Evolutionary conservation across 495 filamentous ascomycete species (phyloP).

Genomic region (Hypoxylon lenormandii): DNA sequence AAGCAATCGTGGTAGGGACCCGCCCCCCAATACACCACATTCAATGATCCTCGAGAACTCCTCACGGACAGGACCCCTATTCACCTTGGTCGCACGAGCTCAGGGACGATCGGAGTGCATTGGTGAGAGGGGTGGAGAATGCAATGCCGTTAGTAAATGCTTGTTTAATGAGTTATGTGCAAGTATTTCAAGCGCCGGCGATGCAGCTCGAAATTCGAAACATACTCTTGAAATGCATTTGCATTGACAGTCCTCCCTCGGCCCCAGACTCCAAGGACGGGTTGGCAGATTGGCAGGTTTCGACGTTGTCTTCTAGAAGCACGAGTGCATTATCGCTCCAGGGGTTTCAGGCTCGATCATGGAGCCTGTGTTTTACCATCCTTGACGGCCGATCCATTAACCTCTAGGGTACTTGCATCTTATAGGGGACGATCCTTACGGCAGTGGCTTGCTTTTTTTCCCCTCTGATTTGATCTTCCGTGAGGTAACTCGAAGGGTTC

Average conservation of each 20-base stretch:
- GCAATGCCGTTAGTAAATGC: constrained; percentile 28
- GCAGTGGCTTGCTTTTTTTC: constrained; percentile 18
- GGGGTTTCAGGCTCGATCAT: constrained; percentile 35
- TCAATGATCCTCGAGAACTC: constrained; percentile 1
- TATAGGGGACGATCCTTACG: constrained; percentile 13
- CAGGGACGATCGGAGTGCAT: constrained; percentile 23
- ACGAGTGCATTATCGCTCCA: constrained; percentile 11
- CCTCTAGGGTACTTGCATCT: constrained; percentile 27
- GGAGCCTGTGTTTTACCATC: constrained; percentile 43
- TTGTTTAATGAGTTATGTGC: constrained; percentile 26
- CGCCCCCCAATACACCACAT: not conserved
- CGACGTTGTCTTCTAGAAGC: constrained; percentile 42
- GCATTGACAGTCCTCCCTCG: constrained; percentile 28
- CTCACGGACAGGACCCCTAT: constrained; percentile 16
- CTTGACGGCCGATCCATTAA: constrained; percentile 35
- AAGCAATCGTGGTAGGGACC: constrained; percentile 19
- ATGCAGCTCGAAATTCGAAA: constrained; percentile 41
- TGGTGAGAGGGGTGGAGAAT: constrained; percentile 29
- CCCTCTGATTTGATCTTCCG: not conserved
- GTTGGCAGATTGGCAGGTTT: constrained; percentile 29
- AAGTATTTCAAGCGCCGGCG: constrained; percentile 15
- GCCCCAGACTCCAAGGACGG: constrained; percentile 16
- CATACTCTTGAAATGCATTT: constrained; percentile 24
- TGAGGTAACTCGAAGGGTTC: not conserved
- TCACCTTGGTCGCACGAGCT: constrained; percentile 25